Conservation (phyloP, 192 early-diverging fungal species). For the Tieghemiomyces parasiticus region DNA sequence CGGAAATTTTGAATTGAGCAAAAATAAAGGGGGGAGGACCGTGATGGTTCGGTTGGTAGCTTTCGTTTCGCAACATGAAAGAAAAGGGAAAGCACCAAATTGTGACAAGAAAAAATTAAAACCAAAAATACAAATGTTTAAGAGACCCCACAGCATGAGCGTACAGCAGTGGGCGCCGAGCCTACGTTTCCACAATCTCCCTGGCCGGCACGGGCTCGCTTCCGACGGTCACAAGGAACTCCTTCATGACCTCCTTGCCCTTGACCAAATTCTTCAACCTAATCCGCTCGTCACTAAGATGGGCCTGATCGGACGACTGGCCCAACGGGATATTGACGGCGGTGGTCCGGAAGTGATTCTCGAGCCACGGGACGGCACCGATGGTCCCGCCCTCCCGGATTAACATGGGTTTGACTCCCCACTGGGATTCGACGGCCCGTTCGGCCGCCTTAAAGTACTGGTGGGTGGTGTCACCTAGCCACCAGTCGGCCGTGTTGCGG, state of each 20-base stretch:
- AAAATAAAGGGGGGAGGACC: too few species aligned
- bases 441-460: constrained; percentile 54
- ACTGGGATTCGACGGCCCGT: constrained; percentile 34
- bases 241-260: constrained; percentile 46
- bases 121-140: too few species aligned
- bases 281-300: constrained; percentile 64
- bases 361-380: constrained; percentile 58
- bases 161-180: too few species aligned
- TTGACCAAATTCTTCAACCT: constrained; percentile 47
- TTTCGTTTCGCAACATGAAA: too few species aligned
- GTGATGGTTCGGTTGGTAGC: too few species aligned
- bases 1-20: too few species aligned
- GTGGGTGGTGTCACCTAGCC: constrained; percentile 52
- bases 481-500: constrained; percentile 50
- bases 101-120: too few species aligned
- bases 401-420: constrained; percentile 39
- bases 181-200: too few species aligned
- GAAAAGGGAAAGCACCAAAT: too few species aligned
- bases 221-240: too few species aligned
- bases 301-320: constrained; percentile 64
- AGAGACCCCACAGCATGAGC: too few species aligned
- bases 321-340: constrained; percentile 68
- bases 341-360: constrained; percentile 40
- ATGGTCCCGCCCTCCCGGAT: constrained; percentile 71
- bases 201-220: too few species aligned